phyloP scores from a whole-genome alignment of 148 eudicot genomes.

The Cornus suecica region DNA sequence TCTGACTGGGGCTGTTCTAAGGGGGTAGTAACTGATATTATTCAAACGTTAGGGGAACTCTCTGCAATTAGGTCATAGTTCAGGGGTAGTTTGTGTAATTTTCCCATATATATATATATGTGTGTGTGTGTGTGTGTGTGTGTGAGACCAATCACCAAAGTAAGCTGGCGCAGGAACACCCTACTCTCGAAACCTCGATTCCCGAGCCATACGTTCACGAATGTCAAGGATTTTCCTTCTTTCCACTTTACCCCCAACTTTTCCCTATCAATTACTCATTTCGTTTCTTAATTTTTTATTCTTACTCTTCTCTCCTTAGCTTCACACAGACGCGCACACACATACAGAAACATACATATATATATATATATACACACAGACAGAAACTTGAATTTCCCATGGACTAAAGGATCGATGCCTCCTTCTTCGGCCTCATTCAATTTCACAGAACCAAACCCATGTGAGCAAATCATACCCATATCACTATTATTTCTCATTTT shows the following conservation, averaged over 20 bases:
- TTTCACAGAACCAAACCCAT: constrained; percentile 22
- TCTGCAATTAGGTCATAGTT: too few species aligned
- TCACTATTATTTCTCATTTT: background rate
- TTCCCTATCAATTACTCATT: background rate
- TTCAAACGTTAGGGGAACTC: too few species aligned
- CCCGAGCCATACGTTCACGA: constrained; percentile 52
- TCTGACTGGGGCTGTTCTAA: too few species aligned
- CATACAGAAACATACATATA: too few species aligned
- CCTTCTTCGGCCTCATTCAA: constrained; percentile 17
- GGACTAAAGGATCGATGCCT: constrained; percentile 27
- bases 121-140: too few species aligned
- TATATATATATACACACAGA: background rate
- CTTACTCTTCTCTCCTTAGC: constrained; percentile 17
- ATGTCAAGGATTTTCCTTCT: constrained; percentile 26
- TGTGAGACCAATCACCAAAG: background rate
- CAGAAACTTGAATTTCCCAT: background rate
- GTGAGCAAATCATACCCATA: constrained; percentile 34
- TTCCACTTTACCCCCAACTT: constrained; percentile 18
- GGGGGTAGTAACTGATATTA: too few species aligned
- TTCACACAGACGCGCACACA: background rate
- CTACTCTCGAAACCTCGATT: constrained; percentile 31
- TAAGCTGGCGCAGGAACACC: background rate
- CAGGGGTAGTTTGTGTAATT: too few species aligned
- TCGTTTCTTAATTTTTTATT: background rate
- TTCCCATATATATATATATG: too few species aligned